Evolutionary conservation across 2,329 filamentous ascomycete species (phyloP).

Genomic region (Biscogniauxia sp.): DNA sequence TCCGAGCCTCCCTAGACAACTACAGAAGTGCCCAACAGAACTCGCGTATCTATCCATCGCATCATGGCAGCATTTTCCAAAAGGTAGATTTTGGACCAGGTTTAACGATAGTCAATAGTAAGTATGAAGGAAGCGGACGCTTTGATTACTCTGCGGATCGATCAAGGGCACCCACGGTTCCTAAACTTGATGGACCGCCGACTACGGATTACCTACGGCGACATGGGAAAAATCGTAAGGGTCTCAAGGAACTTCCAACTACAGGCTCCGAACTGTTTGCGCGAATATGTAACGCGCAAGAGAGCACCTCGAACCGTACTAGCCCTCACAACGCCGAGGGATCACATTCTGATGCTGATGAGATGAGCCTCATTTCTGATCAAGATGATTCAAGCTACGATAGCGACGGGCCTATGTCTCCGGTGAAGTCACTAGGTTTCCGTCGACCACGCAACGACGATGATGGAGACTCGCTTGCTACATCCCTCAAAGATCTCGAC

Average conservation of each 20-base stretch:
- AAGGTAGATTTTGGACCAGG: constrained; percentile 53
- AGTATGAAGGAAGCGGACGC: constrained; percentile 56
- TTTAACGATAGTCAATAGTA: constrained; percentile 54
- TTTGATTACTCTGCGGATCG: constrained; percentile 45
- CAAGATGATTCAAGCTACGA: constrained; percentile 52
- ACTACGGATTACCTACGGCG: constrained; percentile 49
- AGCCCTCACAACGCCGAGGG: constrained; percentile 42
- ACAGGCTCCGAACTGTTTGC: constrained; percentile 38
- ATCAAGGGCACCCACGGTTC: constrained; percentile 30
- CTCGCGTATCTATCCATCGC: constrained; percentile 24
- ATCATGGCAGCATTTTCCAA: constrained; percentile 50
- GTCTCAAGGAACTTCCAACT: constrained; percentile 35
- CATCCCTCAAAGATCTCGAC: constrained; percentile 50
- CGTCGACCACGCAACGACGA: constrained; percentile 47
- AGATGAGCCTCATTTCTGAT: constrained; percentile 54
- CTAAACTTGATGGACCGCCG: constrained; percentile 37
- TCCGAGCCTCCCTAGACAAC: constrained; percentile 46
- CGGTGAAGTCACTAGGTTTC: constrained; percentile 45
- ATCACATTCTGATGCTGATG: constrained; percentile 44
- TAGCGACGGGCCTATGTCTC: constrained; percentile 48
- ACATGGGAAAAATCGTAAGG: constrained; percentile 42
- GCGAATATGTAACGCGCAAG: constrained; percentile 36
- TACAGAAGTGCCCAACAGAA: constrained; percentile 22
- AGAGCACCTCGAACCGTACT: constrained; percentile 34
- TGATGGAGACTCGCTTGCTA: constrained; percentile 51